A percentile compares a stretch with the other conserved stretches of the same genome.
Conservation (phyloP, 441 rosid genomes). For the Metrosideros polymorpha region DNA sequence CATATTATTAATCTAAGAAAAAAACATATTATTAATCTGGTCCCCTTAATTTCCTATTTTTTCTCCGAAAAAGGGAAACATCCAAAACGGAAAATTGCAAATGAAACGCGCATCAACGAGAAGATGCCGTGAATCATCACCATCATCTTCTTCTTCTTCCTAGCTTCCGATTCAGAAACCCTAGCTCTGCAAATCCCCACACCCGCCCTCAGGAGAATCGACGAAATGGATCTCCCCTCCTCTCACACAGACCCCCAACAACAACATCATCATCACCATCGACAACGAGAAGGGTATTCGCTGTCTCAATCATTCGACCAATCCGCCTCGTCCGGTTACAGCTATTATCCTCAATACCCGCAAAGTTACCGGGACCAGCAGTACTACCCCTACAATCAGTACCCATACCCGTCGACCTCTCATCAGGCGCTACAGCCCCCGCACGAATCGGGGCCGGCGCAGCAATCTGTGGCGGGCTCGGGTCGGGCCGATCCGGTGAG, state of each 20-base stretch:
- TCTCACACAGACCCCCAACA: slow-evolving; percentile 7
- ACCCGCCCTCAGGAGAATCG: background rate
- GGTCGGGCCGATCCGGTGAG: background rate
- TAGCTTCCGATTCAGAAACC: background rate
- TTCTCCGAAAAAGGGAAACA: background rate
- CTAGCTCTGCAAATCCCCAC: background rate
- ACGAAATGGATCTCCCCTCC: background rate
- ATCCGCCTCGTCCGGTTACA: slow-evolving; percentile 1
- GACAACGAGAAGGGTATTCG: background rate
- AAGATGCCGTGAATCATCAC: background rate
- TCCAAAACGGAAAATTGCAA: background rate
- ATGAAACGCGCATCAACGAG: background rate
- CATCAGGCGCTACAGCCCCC: background rate
- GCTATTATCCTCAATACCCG: slow-evolving; percentile 1
- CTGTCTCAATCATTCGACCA: background rate
- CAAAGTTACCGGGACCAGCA: background rate
- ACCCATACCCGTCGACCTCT: background rate
- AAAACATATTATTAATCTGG: background rate
- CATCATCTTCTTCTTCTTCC: background rate
- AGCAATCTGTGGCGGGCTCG: background rate
- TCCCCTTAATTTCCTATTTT: background rate
- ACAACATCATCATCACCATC: background rate
- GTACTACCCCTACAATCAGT: slow-evolving; percentile 2
- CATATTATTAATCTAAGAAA: background rate
- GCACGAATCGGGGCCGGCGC: background rate